These are phyloP conservation scores for Blastobotrys capitulatus DNA, from an alignment of 1,139 yeast genomes.

Conservation along the genomic window DNA sequence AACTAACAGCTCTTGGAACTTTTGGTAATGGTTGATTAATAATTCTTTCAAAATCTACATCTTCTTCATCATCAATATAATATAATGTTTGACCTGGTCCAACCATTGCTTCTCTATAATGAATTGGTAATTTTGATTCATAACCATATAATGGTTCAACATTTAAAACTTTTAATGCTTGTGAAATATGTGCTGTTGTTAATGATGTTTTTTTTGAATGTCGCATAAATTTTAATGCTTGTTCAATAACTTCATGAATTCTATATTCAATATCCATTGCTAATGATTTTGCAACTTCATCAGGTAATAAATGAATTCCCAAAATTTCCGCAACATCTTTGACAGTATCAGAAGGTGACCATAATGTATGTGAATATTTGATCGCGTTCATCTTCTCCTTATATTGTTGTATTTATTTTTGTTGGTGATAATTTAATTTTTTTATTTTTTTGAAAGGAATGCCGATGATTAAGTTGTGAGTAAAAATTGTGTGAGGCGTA, in stretches of 20 bases:
- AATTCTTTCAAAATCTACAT: slow-evolving; percentile 88
- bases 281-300: slow-evolving; percentile 87
- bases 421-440: background rate
- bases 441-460: too few relatives aligned
- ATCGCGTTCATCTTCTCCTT: slow-evolving; percentile 22
- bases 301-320: slow-evolving; percentile 73
- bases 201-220: slow-evolving; percentile 82
- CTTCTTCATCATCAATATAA: slow-evolving; percentile 84
- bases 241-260: slow-evolving; percentile 90
- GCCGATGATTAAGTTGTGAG: background rate
- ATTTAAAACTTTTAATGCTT: slow-evolving; percentile 78
- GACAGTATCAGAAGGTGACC: slow-evolving; percentile 98
- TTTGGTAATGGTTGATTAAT: slow-evolving; percentile 93
- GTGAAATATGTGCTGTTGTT: slow-evolving; percentile 74
- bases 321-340: slow-evolving; percentile 92
- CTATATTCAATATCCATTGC: slow-evolving; percentile 99
- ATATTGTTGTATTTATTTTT: too few relatives aligned
- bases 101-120: slow-evolving; percentile 74
- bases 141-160: slow-evolving; percentile 59
- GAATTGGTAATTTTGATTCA: slow-evolving; percentile 47
- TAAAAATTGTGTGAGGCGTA: background rate
- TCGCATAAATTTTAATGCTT: slow-evolving; percentile 93
- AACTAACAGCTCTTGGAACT: slow-evolving; percentile 87
- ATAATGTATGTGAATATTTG: slow-evolving; percentile 78
- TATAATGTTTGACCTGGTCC: slow-evolving; percentile 95